Percentiles rank a stretch among this genome's conserved stretches.
Conservation (phyloP, 257 asterid species). For the Solanum habrochaites region DNA sequence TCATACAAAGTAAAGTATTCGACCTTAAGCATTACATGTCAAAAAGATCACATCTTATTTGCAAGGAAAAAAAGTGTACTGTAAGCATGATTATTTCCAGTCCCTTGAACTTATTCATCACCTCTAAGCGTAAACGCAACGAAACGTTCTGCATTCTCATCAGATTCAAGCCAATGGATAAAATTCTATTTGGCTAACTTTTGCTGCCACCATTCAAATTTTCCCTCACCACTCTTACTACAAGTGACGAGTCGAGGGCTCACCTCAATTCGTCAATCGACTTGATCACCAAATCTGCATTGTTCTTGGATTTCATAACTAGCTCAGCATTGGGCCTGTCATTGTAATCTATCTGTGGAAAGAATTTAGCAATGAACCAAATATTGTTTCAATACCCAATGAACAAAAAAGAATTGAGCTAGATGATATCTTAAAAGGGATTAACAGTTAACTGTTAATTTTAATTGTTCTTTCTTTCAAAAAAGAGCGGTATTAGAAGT, state of each 20-base stretch:
- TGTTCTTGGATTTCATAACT: conserved; percentile 56
- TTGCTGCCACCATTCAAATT: not conserved
- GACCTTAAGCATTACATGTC: not conserved
- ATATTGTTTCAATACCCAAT: not conserved
- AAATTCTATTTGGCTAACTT: not conserved
- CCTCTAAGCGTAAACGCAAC: not conserved
- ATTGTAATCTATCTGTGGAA: conserved; percentile 63
- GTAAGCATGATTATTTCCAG: not conserved
- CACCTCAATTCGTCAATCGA: conserved; percentile 48
- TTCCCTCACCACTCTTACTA: not conserved
- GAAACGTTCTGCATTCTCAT: not conserved
- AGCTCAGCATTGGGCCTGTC: conserved; percentile 92
- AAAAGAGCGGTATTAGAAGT: not conserved
- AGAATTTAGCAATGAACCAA: not conserved
- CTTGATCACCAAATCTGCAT: conserved; percentile 71
- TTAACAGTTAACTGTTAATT: not conserved
- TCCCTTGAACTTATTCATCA: not conserved
- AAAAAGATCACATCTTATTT: not conserved
- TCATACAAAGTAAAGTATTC: not conserved
- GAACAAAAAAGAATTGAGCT: not conserved
- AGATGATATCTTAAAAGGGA: not conserved
- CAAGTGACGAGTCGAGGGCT: not conserved
- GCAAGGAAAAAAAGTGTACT: not conserved
- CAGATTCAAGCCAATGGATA: not conserved
- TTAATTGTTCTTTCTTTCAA: not conserved